phyloP scores from a whole-genome alignment of 768 basidiomycete genomes.

The Nevesoporus exiguus region DNA sequence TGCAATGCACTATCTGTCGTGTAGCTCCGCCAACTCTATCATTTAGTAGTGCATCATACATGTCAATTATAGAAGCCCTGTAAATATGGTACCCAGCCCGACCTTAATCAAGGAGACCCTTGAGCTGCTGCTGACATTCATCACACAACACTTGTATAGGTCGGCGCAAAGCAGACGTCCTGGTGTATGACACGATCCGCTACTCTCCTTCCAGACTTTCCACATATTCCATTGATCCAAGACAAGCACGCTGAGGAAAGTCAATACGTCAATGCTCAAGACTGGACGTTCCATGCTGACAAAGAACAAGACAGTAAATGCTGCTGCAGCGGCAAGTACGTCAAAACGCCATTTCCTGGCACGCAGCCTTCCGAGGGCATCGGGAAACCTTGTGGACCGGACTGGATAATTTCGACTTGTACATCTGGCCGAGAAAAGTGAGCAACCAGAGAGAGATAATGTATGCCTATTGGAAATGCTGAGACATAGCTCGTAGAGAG shows the following conservation, averaged over 20 bases:
- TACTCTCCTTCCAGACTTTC: constrained; percentile 1
- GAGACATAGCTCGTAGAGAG: no score
- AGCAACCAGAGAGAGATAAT: not conserved
- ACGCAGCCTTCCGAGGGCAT: not conserved
- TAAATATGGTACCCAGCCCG: not conserved
- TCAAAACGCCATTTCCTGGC: not conserved
- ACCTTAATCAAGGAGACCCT: not conserved
- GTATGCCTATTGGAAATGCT: not conserved
- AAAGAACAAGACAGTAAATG: not conserved
- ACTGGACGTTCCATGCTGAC: not conserved
- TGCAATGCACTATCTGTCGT: no score
- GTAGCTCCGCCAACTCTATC: no score
- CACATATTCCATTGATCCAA: not conserved
- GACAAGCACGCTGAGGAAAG: not conserved
- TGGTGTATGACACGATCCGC: constrained; percentile 2
- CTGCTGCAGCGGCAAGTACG: not conserved
- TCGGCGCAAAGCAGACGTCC: not conserved
- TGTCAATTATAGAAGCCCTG: not conserved
- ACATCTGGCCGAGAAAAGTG: not conserved
- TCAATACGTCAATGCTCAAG: not conserved
- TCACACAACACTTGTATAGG: not conserved
- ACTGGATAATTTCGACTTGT: not conserved
- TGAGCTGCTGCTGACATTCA: not conserved
- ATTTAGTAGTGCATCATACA: no score
- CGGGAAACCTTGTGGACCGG: not conserved